These are phyloP conservation scores for Trametes elegans DNA, from an alignment of 768 basidiomycete species.

Conservation along the genomic window DNA sequence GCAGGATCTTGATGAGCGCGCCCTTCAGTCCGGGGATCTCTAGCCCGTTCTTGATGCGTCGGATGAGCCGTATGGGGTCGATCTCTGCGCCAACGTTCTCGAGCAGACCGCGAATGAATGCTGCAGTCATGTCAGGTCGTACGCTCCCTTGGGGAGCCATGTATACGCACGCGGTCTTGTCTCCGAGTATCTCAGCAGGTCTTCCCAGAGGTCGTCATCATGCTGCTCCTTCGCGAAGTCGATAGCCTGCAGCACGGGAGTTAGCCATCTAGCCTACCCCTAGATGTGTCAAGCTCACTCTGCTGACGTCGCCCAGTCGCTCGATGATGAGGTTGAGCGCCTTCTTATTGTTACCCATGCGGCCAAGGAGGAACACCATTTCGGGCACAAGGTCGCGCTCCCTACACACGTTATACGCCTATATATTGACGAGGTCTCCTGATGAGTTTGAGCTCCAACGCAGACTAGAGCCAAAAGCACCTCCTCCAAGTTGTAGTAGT, in stretches of 20 bases:
- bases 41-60: slow-evolving; percentile 92
- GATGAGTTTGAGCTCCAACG: background rate
- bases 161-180: slow-evolving; percentile 70
- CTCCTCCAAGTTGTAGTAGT: slow-evolving; percentile 85
- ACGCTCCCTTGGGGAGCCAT: background rate
- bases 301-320: slow-evolving; percentile 85
- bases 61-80: slow-evolving; percentile 89
- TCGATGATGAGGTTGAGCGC: slow-evolving; percentile 95
- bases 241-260: slow-evolving; percentile 62
- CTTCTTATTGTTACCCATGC: slow-evolving; percentile 97
- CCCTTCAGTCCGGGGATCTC: slow-evolving; percentile 95
- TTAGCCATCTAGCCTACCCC: background rate
- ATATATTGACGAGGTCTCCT: background rate
- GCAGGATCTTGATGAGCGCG: slow-evolving; percentile 94
- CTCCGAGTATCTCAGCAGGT: slow-evolving; percentile 91
- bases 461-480: slow-evolving; percentile 37
- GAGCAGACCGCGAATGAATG: slow-evolving; percentile 90
- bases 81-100: slow-evolving; percentile 98
- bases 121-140: no score
- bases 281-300: slow-evolving; percentile 46
- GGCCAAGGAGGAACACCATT: slow-evolving; percentile 96
- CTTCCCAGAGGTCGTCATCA: slow-evolving; percentile 98
- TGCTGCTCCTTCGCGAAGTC: slow-evolving; percentile 98
- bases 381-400: slow-evolving; percentile 86
- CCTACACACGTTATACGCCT: slow-evolving; percentile 88